These are phyloP conservation scores for Aschersonia sp. DNA, from an alignment of 2,329 filamentous ascomycete species.

Conservation along the genomic window DNA sequence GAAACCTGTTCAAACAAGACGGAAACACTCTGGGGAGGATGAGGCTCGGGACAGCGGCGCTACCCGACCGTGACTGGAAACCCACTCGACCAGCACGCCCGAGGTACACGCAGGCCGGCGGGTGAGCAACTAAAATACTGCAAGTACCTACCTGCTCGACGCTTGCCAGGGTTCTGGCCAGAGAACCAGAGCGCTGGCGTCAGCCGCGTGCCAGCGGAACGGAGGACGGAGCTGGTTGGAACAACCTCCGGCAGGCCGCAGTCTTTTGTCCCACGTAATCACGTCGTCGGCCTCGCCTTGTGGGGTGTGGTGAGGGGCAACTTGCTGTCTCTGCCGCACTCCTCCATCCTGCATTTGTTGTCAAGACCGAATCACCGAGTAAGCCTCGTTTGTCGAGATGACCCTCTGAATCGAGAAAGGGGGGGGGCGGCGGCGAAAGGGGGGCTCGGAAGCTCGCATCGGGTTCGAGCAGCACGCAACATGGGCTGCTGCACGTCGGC, in stretches of 20 bases:
- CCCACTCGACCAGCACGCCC: background rate
- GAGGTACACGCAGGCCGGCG: too few relatives aligned
- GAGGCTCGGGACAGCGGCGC: slow-evolving; percentile 4
- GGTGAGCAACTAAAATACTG: too few relatives aligned
- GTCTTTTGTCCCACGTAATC: background rate
- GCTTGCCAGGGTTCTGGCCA: background rate
- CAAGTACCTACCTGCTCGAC: background rate
- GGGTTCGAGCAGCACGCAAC: too few relatives aligned
- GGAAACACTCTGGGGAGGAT: background rate
- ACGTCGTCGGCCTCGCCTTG: background rate
- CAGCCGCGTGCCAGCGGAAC: background rate
- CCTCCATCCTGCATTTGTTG: background rate
- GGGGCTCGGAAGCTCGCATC: background rate
- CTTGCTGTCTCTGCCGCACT: background rate
- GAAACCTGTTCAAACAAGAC: background rate
- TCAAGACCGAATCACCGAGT: too few relatives aligned
- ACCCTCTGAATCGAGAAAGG: background rate
- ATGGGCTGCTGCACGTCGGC: too few relatives aligned
- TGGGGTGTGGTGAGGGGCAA: background rate
- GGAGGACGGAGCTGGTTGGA: slow-evolving; percentile 3
- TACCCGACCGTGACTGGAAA: slow-evolving; percentile 3
- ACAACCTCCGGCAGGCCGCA: slow-evolving; percentile 5
- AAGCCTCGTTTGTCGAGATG: background rate
- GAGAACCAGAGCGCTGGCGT: background rate
- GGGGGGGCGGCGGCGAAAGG: background rate